Conservation (phyloP, 495 filamentous ascomycete species). For the Penicillium pulvis region DNA sequence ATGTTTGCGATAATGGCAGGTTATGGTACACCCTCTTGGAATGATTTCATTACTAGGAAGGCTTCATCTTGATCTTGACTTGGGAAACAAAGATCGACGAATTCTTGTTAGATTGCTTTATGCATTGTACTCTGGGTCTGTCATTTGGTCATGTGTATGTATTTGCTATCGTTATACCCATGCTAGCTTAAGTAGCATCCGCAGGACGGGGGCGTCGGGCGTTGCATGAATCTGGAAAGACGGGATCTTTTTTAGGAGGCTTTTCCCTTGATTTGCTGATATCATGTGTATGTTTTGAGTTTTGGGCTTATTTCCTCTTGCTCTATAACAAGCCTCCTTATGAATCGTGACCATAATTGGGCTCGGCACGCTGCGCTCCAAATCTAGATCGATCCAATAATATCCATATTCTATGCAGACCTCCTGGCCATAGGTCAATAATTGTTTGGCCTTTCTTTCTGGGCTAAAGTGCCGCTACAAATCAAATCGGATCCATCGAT, state of each 20-base stretch:
- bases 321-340: conserved; percentile 8
- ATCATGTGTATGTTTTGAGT: neutral
- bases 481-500: conserved; percentile 11
- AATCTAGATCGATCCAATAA: neutral
- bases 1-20: neutral
- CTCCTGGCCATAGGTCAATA: neutral
- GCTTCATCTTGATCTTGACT: neutral
- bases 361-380: conserved; percentile 1
- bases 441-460: neutral
- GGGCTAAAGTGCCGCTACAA: neutral
- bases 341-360: conserved; percentile 3
- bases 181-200: conserved; percentile 18
- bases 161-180: conserved; percentile 29
- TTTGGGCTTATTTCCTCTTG: neutral
- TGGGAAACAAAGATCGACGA: conserved; percentile 1
- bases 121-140: neutral
- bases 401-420: neutral
- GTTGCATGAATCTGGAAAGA: conserved; percentile 14
- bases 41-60: neutral
- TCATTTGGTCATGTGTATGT: conserved; percentile 10
- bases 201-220: conserved; percentile 25
- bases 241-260: neutral
- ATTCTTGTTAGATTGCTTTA: conserved; percentile 13
- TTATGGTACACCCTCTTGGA: too few relatives aligned
- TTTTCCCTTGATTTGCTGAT: neutral